These are phyloP conservation scores for Alternaria gaisen DNA, from an alignment of 2,329 filamentous ascomycete species.

Conservation along the genomic window DNA sequence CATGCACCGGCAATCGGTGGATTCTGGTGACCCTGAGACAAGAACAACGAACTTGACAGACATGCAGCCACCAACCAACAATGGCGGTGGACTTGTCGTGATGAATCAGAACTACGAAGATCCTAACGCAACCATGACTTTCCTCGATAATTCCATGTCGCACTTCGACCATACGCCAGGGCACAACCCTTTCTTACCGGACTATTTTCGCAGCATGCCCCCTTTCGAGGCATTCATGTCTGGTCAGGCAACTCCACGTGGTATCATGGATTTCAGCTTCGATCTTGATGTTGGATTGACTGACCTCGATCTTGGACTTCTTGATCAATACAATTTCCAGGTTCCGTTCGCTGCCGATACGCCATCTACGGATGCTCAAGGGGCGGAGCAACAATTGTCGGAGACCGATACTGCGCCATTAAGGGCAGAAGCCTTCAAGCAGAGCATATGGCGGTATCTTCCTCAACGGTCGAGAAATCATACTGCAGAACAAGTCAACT, in stretches of 20 bases:
- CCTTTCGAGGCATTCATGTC: constrained; percentile 38
- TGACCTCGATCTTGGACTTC: constrained; percentile 55
- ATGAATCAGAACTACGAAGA: constrained; percentile 20
- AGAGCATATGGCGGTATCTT: constrained; percentile 57
- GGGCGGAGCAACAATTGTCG: constrained; percentile 22
- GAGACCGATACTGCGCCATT: constrained; percentile 34
- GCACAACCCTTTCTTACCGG: constrained; percentile 34
- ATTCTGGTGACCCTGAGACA: background rate
- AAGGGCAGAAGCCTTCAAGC: constrained; percentile 49
- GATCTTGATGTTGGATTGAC: constrained; percentile 57
- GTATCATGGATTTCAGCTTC: constrained; percentile 56
- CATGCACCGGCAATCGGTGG: background rate
- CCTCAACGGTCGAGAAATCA: constrained; percentile 44
- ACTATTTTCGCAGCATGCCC: constrained; percentile 45
- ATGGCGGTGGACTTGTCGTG: constrained; percentile 4
- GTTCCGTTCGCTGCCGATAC: constrained; percentile 52
- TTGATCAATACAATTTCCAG: constrained; percentile 57
- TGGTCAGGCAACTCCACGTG: constrained; percentile 55
- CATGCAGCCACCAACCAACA: constrained; percentile 16
- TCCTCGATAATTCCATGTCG: constrained; percentile 25
- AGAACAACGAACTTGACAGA: constrained; percentile 2
- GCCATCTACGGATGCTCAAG: constrained; percentile 34
- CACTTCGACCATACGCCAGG: constrained; percentile 26
- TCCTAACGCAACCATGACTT: constrained; percentile 15
- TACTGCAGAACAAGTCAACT: constrained; percentile 47